Conservation (phyloP, 2,329 filamentous ascomycete genomes). For the Fusarium sp. region DNA sequence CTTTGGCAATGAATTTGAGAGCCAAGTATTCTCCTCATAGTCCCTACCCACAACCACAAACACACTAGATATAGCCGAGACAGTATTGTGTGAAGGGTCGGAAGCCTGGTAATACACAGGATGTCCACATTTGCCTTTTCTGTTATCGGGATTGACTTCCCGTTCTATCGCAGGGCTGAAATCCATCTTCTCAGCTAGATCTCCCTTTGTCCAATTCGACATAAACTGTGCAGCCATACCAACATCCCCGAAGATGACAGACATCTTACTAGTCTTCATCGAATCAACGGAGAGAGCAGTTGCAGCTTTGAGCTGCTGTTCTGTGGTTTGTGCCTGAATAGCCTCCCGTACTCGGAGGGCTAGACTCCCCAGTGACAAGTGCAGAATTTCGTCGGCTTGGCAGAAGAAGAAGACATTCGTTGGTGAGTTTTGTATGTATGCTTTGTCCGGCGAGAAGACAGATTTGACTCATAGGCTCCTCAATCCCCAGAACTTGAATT, state of each 20-base stretch:
- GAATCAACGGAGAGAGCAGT: slow-evolving; percentile 17
- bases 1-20: slow-evolving; percentile 21
- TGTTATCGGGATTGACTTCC: neutral
- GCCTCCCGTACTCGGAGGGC: slow-evolving; percentile 26
- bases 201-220: slow-evolving; percentile 39
- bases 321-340: slow-evolving; percentile 30
- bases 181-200: slow-evolving; percentile 28
- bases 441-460: neutral
- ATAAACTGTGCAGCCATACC: slow-evolving; percentile 31
- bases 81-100: slow-evolving; percentile 19
- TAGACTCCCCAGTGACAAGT: slow-evolving; percentile 23
- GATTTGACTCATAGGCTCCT: slow-evolving; percentile 15
- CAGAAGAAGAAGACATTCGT: slow-evolving; percentile 24
- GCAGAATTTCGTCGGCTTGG: neutral
- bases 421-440: slow-evolving; percentile 28
- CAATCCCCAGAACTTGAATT: slow-evolving; percentile 14
- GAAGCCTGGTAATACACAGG: slow-evolving; percentile 32
- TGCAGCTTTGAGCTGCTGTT: slow-evolving; percentile 35
- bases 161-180: slow-evolving; percentile 26
- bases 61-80: slow-evolving; percentile 24
- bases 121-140: slow-evolving; percentile 13
- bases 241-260: slow-evolving; percentile 21
- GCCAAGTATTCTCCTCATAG: slow-evolving; percentile 25
- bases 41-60: slow-evolving; percentile 26
- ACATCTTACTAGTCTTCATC: slow-evolving; percentile 18